These are phyloP conservation scores for Lasiosphaeris hirsuta DNA, from an alignment of 495 filamentous ascomycete species.

Conservation along the genomic window DNA sequence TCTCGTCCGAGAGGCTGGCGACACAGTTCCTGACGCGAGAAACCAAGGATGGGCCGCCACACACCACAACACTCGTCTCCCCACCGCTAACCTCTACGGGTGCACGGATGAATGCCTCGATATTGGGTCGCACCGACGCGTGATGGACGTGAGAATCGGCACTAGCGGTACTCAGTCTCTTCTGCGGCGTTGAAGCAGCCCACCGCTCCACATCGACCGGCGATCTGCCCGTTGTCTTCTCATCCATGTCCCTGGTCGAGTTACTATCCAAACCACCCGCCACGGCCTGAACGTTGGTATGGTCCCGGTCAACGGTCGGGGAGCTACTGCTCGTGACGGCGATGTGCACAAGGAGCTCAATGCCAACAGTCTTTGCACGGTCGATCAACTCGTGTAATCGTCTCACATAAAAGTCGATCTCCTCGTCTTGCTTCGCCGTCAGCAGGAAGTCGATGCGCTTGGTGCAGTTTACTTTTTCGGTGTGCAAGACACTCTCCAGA, in stretches of 20 bases:
- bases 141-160: conserved; percentile 41
- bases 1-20: conserved; percentile 72
- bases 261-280: conserved; percentile 21
- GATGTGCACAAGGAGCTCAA: conserved; percentile 46
- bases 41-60: conserved; percentile 67
- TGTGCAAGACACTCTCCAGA: conserved; percentile 50
- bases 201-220: conserved; percentile 26
- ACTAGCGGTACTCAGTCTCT: conserved; percentile 28
- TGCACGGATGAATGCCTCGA: conserved; percentile 41
- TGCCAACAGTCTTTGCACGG: conserved; percentile 46
- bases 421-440: conserved; percentile 64
- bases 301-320: not conserved
- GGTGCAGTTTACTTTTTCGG: conserved; percentile 49
- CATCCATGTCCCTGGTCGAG: conserved; percentile 15
- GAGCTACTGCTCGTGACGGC: conserved; percentile 52
- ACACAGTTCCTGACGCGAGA: conserved; percentile 63
- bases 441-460: conserved; percentile 68
- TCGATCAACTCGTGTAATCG: conserved; percentile 57
- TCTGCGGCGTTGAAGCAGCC: conserved; percentile 20
- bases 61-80: conserved; percentile 80
- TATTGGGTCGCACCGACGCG: conserved; percentile 38
- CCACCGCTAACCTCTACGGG: conserved; percentile 71
- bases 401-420: conserved; percentile 65
- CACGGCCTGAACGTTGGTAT: not conserved
- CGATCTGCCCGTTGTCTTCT: conserved; percentile 18